Evolutionary conservation across 495 filamentous ascomycete species (phyloP).

Genomic region (Podospora pseudoanserina): DNA sequence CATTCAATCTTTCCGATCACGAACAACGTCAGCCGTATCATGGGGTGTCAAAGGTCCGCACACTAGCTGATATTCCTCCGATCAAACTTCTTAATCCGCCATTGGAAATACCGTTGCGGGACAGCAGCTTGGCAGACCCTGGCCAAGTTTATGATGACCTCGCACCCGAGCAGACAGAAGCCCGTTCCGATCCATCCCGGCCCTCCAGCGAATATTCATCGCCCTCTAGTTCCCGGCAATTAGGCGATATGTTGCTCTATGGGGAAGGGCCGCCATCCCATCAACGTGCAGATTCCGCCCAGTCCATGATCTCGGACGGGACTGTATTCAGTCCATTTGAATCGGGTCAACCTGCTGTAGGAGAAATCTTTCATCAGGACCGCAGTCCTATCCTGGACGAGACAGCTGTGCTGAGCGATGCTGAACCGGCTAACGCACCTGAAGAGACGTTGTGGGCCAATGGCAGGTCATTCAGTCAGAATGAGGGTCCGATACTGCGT

Average conservation of each 20-base stretch:
- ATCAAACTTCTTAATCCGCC: background rate
- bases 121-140: background rate
- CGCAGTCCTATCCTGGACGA: background rate
- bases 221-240: background rate
- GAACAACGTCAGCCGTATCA: background rate
- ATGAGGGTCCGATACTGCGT: background rate
- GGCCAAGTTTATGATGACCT: background rate
- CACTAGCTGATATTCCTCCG: background rate
- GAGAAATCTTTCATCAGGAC: background rate
- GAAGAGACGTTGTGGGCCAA: slow-evolving; percentile 4
- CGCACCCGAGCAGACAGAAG: background rate
- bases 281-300: background rate
- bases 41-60: background rate
- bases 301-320: background rate
- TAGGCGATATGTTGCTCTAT: background rate
- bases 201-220: background rate
- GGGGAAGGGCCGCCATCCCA: background rate
- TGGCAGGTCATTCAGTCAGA: background rate
- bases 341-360: background rate
- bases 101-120: background rate
- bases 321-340: background rate
- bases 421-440: background rate
- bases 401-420: background rate
- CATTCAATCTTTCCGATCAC: background rate
- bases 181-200: background rate